These are phyloP conservation scores for Pseudogymnoascus destructans DNA, from an alignment of 2,329 filamentous ascomycete genomes.

Conservation along the genomic window DNA sequence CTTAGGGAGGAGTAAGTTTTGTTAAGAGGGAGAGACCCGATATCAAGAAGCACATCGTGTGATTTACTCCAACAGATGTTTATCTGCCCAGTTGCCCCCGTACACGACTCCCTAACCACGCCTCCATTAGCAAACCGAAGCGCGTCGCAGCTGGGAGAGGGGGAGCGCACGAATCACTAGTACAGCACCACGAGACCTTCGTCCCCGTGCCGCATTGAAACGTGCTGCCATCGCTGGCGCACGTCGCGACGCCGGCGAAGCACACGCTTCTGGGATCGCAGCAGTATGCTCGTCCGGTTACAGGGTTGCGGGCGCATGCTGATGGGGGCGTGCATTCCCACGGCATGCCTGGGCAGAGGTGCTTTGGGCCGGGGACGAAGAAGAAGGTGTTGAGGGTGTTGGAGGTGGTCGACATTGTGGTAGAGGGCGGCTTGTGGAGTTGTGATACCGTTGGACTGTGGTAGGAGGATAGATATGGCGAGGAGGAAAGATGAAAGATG, in stretches of 20 bases:
- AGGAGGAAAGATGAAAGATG: not conserved
- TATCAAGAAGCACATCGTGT: not conserved
- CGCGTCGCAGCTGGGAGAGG: not conserved
- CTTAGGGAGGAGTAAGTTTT: conserved; percentile 7
- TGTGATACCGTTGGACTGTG: not conserved
- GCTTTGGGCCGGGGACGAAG: not conserved
- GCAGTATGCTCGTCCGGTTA: not conserved
- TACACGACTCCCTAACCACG: not conserved
- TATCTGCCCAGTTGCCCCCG: not conserved
- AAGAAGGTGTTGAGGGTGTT: not conserved
- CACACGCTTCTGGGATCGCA: not conserved
- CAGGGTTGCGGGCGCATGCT: not conserved
- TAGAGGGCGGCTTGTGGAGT: not conserved
- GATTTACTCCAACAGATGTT: conserved; percentile 4
- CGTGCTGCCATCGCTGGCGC: not conserved
- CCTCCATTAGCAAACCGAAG: not conserved
- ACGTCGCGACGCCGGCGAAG: not conserved
- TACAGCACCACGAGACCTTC: not conserved
- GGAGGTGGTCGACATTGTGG: not conserved
- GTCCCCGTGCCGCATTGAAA: not conserved
- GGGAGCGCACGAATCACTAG: not conserved
- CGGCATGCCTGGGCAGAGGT: not conserved
- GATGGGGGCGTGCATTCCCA: not conserved
- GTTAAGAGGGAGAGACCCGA: not conserved
- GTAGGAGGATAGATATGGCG: not conserved